These are phyloP conservation scores for Hygrophorus russula DNA, from an alignment of 768 basidiomycete species.

Conservation along the genomic window DNA sequence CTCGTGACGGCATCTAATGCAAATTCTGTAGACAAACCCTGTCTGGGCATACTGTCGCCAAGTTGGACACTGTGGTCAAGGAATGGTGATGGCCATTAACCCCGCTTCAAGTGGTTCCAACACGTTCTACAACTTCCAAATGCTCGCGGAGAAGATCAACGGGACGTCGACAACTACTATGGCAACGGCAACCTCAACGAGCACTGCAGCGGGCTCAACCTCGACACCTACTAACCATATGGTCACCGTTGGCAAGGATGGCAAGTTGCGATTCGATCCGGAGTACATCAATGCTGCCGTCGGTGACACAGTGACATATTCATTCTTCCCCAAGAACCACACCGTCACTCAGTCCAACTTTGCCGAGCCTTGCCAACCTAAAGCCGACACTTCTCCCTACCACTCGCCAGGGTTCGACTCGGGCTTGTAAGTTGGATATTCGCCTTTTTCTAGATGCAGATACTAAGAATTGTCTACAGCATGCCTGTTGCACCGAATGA, in stretches of 20 bases:
- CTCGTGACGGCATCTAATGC: slow-evolving; percentile 6
- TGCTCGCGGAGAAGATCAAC: too few species aligned
- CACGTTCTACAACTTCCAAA: background rate
- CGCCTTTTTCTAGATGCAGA: slow-evolving; percentile 27
- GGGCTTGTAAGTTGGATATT: slow-evolving; percentile 30
- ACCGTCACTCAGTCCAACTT: slow-evolving; percentile 33
- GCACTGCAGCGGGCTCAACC: slow-evolving; percentile 12
- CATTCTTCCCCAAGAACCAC: slow-evolving; percentile 37
- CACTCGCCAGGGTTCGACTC: slow-evolving; percentile 23
- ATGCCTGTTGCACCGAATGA: too few species aligned
- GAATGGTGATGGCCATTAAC: slow-evolving; percentile 58
- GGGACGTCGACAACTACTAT: too few species aligned
- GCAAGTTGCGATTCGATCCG: slow-evolving; percentile 22
- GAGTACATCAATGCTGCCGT: slow-evolving; percentile 27
- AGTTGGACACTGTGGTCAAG: slow-evolving; percentile 14
- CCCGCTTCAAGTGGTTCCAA: background rate
- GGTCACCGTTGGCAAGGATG: slow-evolving; percentile 28
- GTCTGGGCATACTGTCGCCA: slow-evolving; percentile 20
- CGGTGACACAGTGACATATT: slow-evolving; percentile 33
- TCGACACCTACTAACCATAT: slow-evolving; percentile 21
- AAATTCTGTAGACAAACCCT: slow-evolving; percentile 11
- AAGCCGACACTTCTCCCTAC: slow-evolving; percentile 13
- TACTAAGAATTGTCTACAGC: slow-evolving; percentile 7
- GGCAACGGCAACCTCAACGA: background rate
- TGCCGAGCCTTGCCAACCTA: slow-evolving; percentile 22